Conservation (phyloP, 306 rosid genomes). For the Ormosia emarginata region DNA sequence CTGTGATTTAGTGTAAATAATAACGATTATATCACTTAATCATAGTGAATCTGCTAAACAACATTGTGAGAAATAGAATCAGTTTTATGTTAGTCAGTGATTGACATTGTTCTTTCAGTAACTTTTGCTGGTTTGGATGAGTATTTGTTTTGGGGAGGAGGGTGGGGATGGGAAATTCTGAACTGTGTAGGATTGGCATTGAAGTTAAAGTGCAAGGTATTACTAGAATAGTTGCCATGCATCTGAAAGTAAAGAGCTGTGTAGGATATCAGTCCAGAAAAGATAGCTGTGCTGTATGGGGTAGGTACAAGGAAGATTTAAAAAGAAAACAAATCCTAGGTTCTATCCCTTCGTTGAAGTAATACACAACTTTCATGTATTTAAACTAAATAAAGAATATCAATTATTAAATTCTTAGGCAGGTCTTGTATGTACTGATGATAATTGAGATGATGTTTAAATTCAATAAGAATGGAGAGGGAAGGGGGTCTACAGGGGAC, state of each 20-base stretch:
- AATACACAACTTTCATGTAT: neutral
- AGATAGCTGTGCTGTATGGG: too few relatives aligned
- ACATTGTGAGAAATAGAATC: neutral
- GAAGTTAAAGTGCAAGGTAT: neutral
- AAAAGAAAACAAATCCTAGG: neutral
- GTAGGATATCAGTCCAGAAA: neutral
- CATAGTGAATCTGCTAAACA: conserved; percentile 8
- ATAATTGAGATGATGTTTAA: neutral
- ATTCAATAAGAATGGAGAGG: neutral
- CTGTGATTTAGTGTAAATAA: neutral
- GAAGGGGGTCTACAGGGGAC: neutral
- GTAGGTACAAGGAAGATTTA: neutral
- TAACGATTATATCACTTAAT: neutral
- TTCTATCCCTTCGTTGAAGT: neutral
- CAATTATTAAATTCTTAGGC: neutral
- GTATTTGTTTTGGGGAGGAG: neutral
- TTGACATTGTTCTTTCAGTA: neutral
- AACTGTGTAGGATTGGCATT: neutral
- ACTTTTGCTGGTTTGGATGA: neutral
- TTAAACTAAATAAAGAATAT: neutral
- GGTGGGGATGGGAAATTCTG: neutral
- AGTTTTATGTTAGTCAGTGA: neutral
- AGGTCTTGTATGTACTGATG: neutral
- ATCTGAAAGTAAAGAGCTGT: neutral
- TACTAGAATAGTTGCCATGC: neutral